Percentiles rank a stretch among this genome's conserved stretches.
Conservation (phyloP, 257 asterid species). For the Datura wrightii region DNA sequence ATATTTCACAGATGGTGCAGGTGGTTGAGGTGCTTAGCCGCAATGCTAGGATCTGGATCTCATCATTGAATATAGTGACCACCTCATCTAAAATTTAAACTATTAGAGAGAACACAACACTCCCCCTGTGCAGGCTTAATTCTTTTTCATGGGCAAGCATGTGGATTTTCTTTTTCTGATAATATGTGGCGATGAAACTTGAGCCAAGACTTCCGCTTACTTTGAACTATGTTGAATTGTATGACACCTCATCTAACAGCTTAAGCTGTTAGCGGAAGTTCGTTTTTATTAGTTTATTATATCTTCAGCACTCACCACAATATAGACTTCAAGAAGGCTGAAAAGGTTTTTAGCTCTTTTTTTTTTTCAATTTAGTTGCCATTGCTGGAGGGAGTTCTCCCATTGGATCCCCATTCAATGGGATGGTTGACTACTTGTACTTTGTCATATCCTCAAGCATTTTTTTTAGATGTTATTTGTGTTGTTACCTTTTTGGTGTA, state of each 20-base stretch:
- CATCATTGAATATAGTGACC: not conserved
- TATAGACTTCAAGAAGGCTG: not conserved
- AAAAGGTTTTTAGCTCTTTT: not conserved
- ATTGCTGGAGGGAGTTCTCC: not conserved
- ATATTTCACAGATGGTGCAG: not conserved
- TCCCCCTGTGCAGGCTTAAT: not conserved
- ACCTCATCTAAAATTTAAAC: slow-evolving; percentile 1
- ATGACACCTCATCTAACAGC: not conserved
- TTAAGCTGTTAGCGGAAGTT: not conserved
- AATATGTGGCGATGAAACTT: not conserved
- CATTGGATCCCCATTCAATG: not conserved
- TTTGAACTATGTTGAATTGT: not conserved
- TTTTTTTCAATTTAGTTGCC: not conserved
- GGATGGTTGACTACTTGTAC: slow-evolving; percentile 14
- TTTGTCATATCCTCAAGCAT: not conserved
- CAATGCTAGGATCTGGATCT: slow-evolving; percentile 10
- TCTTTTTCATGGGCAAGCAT: slow-evolving; percentile 1
- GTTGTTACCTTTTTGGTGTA: slow-evolving; percentile 16
- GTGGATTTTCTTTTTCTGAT: not conserved
- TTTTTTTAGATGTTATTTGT: slow-evolving; percentile 20
- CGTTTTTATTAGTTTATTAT: not conserved
- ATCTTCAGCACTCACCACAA: slow-evolving; percentile 1
- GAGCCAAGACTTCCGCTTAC: not conserved
- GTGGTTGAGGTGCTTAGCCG: slow-evolving; percentile 9
- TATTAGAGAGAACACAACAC: not conserved